These are phyloP conservation scores for Debaryomyces subglobosus DNA, from an alignment of 1,139 yeast genomes.

Conservation along the genomic window DNA sequence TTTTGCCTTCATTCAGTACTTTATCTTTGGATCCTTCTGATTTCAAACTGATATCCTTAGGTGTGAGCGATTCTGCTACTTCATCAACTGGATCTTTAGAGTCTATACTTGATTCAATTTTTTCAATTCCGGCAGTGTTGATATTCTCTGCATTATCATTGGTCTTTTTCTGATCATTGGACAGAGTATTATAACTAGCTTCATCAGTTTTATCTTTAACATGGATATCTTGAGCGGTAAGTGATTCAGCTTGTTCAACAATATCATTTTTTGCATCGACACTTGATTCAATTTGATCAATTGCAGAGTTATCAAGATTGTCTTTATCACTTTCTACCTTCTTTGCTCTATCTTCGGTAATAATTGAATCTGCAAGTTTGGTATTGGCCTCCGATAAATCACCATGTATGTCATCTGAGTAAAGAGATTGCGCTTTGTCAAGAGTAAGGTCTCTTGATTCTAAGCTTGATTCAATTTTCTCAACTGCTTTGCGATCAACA, in stretches of 20 bases:
- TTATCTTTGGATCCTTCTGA: neutral
- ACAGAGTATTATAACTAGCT: neutral
- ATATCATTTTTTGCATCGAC: neutral
- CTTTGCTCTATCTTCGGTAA: neutral
- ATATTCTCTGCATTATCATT: neutral
- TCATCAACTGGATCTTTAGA: neutral
- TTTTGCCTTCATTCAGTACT: neutral
- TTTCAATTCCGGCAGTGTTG: constrained; percentile 13
- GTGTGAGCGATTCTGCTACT: neutral
- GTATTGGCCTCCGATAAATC: neutral
- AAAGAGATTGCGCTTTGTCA: constrained; percentile 1
- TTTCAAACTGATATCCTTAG: neutral
- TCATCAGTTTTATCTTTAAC: neutral
- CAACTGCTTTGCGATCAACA: constrained; percentile 11
- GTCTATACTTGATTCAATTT: constrained; percentile 8
- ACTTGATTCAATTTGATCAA: constrained; percentile 13
- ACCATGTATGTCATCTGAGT: constrained; percentile 1
- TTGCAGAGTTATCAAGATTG: constrained; percentile 8
- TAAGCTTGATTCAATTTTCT: constrained; percentile 13
- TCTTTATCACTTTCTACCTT: constrained; percentile 5
- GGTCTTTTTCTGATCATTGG: neutral
- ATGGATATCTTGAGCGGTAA: neutral
- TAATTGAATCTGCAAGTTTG: neutral
- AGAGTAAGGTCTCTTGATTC: neutral
- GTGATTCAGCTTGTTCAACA: neutral